These are phyloP conservation scores for Exophiala dermatitidis DNA, from an alignment of 2,329 filamentous ascomycete species.

Conservation along the genomic window DNA sequence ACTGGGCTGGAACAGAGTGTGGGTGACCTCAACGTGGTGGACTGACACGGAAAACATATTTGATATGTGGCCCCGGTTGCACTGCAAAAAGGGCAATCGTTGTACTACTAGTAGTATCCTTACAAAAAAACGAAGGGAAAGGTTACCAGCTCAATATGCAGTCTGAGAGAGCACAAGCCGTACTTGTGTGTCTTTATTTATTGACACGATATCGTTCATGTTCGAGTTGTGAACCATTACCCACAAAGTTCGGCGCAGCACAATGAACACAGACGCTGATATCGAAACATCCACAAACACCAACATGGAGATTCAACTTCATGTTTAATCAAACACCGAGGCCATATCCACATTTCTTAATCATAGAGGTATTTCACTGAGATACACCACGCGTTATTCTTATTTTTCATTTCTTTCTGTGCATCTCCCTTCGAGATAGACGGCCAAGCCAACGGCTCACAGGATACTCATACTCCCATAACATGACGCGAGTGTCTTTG, in stretches of 20 bases:
- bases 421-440: no score
- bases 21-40: conserved; percentile 17
- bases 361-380: no score
- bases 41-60: conserved; percentile 2
- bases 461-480: no score
- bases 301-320: background rate
- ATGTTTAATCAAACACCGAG: background rate
- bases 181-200: background rate
- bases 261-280: conserved; percentile 6
- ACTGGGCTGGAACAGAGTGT: conserved; percentile 18
- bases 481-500: no score
- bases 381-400: no score
- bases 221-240: background rate
- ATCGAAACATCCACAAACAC: background rate
- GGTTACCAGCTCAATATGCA: background rate
- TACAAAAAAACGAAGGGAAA: no score
- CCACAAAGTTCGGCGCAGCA: conserved; percentile 5
- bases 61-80: background rate
- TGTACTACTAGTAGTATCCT: background rate
- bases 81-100: background rate
- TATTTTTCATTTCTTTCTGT: no score
- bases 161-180: background rate
- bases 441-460: no score
- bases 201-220: background rate
- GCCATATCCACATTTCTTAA: no score